Conservation (phyloP, 1,284 basidiomycete genomes). For the Cryptococcus floricola region DNA sequence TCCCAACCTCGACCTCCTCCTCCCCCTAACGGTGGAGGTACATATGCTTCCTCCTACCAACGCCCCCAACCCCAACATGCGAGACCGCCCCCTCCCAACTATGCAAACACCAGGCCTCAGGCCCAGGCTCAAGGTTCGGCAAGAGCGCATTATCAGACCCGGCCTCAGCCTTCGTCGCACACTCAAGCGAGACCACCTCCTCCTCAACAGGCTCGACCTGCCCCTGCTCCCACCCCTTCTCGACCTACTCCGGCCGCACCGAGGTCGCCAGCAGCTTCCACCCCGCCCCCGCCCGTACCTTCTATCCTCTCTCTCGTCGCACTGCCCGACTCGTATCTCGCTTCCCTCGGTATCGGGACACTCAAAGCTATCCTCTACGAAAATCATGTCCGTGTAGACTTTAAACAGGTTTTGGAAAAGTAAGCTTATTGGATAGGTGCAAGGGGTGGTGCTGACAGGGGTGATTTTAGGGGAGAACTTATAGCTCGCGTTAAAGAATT, state of each 20-base stretch:
- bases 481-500: constrained; percentile 64
- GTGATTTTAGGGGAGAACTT: constrained; percentile 64
- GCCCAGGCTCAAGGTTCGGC: no score
- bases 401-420: constrained; percentile 50
- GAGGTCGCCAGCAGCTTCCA: constrained; percentile 23
- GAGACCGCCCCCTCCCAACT: constrained; percentile 12
- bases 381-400: constrained; percentile 50
- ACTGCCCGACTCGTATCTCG: constrained; percentile 59
- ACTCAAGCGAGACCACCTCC: constrained; percentile 1
- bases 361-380: constrained; percentile 72
- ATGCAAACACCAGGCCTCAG: not conserved
- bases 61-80: constrained; percentile 1
- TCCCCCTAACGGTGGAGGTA: not conserved
- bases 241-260: constrained; percentile 20
- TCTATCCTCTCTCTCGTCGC: constrained; percentile 63
- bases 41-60: constrained; percentile 3
- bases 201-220: not conserved
- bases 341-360: constrained; percentile 59
- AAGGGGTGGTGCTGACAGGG: not conserved
- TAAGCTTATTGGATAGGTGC: constrained; percentile 8
- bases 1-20: constrained; percentile 10
- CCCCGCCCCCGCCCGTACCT: constrained; percentile 48
- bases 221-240: constrained; percentile 13
- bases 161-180: constrained; percentile 13
- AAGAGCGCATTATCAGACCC: no score